Conservation (phyloP, 805 yeast species). For the Nakazawaea pomicola region DNA sequence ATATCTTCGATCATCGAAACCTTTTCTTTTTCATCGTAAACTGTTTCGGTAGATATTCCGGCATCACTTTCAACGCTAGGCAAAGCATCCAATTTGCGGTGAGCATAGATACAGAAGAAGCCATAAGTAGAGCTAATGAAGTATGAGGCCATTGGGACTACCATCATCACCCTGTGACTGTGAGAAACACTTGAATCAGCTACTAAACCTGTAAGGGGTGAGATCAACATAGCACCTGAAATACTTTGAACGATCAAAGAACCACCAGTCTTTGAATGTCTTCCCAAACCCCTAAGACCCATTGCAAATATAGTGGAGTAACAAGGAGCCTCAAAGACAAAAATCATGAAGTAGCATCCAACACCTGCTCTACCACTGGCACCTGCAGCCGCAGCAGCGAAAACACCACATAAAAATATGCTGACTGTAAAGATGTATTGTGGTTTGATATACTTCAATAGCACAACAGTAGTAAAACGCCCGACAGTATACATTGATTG, state of each 20-base stretch:
- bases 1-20: slow-evolving; percentile 9
- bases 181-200: slow-evolving; percentile 20
- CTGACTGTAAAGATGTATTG: slow-evolving; percentile 13
- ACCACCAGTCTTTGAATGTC: slow-evolving; percentile 13
- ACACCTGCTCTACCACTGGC: slow-evolving; percentile 13
- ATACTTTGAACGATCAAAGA: slow-evolving; percentile 20
- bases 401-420: slow-evolving; percentile 7
- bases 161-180: slow-evolving; percentile 17
- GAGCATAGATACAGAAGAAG: slow-evolving; percentile 14
- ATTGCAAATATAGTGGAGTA: slow-evolving; percentile 14
- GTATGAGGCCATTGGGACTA: slow-evolving; percentile 22
- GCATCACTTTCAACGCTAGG: neutral
- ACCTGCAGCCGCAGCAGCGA: slow-evolving; percentile 10
- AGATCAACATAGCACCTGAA: slow-evolving; percentile 21
- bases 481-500: slow-evolving; percentile 14
- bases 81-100: slow-evolving; percentile 5
- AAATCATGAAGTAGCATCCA: slow-evolving; percentile 10
- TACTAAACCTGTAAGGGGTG: slow-evolving; percentile 21
- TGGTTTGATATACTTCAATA: slow-evolving; percentile 12
- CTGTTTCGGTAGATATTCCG: neutral
- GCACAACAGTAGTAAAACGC: slow-evolving; percentile 11
- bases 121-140: slow-evolving; percentile 22
- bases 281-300: slow-evolving; percentile 14
- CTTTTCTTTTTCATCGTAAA: slow-evolving; percentile 11
- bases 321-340: slow-evolving; percentile 14